Evolutionary conservation across 768 basidiomycete genomes (phyloP), one percentile per base, ranked within the genome.

Genomic region (Cystofilobasidium capitatum): DNA sequence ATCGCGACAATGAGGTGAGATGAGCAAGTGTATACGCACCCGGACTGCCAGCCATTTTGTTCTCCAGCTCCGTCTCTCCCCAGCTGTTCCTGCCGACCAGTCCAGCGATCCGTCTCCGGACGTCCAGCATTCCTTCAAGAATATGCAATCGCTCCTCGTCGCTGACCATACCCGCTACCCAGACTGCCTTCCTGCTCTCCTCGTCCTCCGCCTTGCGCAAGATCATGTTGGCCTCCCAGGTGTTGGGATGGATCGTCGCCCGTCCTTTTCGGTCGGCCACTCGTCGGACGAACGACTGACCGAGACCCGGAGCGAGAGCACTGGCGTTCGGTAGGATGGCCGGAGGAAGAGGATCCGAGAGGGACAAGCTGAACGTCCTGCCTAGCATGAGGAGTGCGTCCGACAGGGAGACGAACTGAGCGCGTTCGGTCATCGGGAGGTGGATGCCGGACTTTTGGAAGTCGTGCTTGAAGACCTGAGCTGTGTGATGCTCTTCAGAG

Each of bases 11-110:
- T 12, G 6, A 58, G 55, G n/a, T 6, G 5, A 49, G 31, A 20
- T 4, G 26, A 45, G 20, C 24, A 20, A 42, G 24, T 10, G 20
- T 7, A 9, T 22, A 74, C 82, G 69, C 68, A 89, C 89, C 89
- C 62, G 94, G 93, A 37, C 85, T 88, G 77, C 88, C 91, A 1
- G 93, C 94, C 96, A 99, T 99, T 79, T 96, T 99, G 77, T 97
- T 93, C 36, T 83, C 83, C 24, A 98, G 81, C 0, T 86, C 84
- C 83, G 96, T 88, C 69, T 89, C 85, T 0, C 86, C 91, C 79
- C 84, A 98, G 71, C 88, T 94, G 44, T 85, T 81, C 72, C 85
- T 84, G 13, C 94, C 94, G 42, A 96, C 86, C 20, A 98, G 79
- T 26, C 80, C 82, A 2, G 96, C 91, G 8, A 97, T 80, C 72